Evolutionary conservation across 768 basidiomycete species (phyloP), one percentile per base, ranked within the genome.

Genomic region (Tricholoma saponaceum): DNA sequence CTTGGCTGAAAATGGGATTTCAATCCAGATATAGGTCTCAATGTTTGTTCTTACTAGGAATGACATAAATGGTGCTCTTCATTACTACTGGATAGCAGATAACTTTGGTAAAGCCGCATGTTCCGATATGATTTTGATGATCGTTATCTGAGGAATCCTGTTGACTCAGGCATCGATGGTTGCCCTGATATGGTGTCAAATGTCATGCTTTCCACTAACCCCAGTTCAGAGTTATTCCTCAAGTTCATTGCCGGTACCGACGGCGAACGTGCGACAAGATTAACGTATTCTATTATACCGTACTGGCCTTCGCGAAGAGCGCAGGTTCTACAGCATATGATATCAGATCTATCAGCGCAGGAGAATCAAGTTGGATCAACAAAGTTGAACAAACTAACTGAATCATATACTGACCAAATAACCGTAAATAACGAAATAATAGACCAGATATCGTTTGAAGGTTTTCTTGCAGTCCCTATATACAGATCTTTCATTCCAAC

Each of bases 361-460:
- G 2, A 41, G 30, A 33, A 52, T 52, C 32, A 33, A n/a, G n/a
- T n/a, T n/a, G n/a, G n/a, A n/a, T n/a, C n/a, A n/a, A n/a, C n/a
- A n/a, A n/a, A n/a, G n/a, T n/a, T n/a, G n/a, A n/a, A 28, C 32
- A 13, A 41, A 41, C 37, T 30, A 23, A 23, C 35, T 30, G 37
- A 54, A 43, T 60, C 60, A 65, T 56, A 50, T 43, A 57, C 60
- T 61, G 60, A 64, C 64, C 57, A 61, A 65, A 66, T 37, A 67
- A 10, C 10, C 13, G 18, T 53, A 66, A 30, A 67, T 63, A 66
- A 59, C 60, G 66, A 66, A 67, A 64, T 66, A 61, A 60, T n/a
- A 54, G 62, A 23, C 26, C 57, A 65, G 66, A 66, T 66, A 64
- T 66, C 57, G 54, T 39, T 56, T 59, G 14, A 26, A 28, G 51